Conservation (phyloP, 1,284 basidiomycete genomes). For the Ustilago sp. region DNA sequence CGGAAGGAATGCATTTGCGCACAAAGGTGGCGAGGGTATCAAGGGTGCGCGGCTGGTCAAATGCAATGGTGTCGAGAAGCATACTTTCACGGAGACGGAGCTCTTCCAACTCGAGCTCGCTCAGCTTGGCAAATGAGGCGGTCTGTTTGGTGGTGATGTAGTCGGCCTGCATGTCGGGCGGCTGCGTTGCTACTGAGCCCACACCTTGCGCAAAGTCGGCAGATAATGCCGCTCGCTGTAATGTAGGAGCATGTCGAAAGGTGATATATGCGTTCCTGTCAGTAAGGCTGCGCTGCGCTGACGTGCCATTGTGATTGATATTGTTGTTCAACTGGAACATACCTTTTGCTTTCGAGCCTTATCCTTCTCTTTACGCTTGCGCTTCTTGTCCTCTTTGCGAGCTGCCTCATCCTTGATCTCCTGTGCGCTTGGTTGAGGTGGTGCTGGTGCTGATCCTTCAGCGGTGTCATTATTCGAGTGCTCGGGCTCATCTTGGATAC, state of each 20-base stretch:
- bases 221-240: constrained; percentile 50
- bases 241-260: neutral
- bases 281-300: neutral
- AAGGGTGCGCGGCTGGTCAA: constrained; percentile 33
- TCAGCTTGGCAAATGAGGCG: constrained; percentile 54
- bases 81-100: constrained; percentile 45
- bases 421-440: constrained; percentile 3
- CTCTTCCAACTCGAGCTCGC: constrained; percentile 62
- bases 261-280: neutral
- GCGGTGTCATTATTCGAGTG: constrained; percentile 8
- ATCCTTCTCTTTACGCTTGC: constrained; percentile 58
- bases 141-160: constrained; percentile 54
- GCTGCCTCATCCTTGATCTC: constrained; percentile 43
- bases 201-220: constrained; percentile 40
- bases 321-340: neutral
- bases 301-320: neutral
- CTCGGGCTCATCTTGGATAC: constrained; percentile 33
- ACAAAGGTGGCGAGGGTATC: constrained; percentile 44
- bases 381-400: constrained; percentile 54
- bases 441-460: neutral
- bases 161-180: constrained; percentile 62
- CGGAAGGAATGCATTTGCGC: constrained; percentile 40
- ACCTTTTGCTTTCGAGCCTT: constrained; percentile 58
- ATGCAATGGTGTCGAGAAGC: constrained; percentile 48
- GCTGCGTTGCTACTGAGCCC: constrained; percentile 51